phyloP scores from a whole-genome alignment of 768 basidiomycete species.

The Xanthoconium stramineum region DNA sequence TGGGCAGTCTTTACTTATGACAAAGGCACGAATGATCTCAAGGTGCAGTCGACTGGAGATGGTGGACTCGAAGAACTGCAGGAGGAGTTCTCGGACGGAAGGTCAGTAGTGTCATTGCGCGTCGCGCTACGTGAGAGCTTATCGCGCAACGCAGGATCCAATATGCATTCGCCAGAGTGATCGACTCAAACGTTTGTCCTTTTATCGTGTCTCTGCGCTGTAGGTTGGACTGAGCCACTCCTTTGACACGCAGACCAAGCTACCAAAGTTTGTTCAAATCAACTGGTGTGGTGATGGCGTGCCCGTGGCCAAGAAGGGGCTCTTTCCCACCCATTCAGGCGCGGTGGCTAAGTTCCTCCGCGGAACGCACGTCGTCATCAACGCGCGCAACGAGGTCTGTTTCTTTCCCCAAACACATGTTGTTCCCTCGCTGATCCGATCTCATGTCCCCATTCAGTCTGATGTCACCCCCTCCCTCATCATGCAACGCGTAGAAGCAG shows the following conservation, averaged over 20 bases:
- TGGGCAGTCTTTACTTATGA: constrained; percentile 83
- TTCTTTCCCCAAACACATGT: neutral
- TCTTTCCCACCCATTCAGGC: constrained; percentile 85
- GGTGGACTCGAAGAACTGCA: constrained; percentile 89
- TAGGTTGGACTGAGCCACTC: neutral
- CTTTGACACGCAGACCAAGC: constrained; percentile 52
- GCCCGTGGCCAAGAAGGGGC: constrained; percentile 86
- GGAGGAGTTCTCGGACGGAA: constrained; percentile 93
- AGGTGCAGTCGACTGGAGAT: constrained; percentile 79
- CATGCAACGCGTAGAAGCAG: constrained; percentile 82
- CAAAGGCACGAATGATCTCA: constrained; percentile 79
- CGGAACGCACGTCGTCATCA: constrained; percentile 83
- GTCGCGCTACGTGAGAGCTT: neutral
- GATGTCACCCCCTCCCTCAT: constrained; percentile 81
- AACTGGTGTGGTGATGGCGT: constrained; percentile 99
- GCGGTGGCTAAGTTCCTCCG: constrained; percentile 78
- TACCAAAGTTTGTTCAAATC: constrained; percentile 92
- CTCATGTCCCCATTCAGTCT: constrained; percentile 38
- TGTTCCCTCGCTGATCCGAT: neutral
- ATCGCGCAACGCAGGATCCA: constrained; percentile 62
- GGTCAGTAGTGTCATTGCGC: constrained; percentile 43
- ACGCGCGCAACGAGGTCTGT: constrained; percentile 78
- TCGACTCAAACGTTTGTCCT: constrained; percentile 72
- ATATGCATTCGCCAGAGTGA: constrained; percentile 85
- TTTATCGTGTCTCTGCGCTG: neutral